phyloP scores from a whole-genome alignment of 768 basidiomycete species.

The Exsudoporus frostii region DNA sequence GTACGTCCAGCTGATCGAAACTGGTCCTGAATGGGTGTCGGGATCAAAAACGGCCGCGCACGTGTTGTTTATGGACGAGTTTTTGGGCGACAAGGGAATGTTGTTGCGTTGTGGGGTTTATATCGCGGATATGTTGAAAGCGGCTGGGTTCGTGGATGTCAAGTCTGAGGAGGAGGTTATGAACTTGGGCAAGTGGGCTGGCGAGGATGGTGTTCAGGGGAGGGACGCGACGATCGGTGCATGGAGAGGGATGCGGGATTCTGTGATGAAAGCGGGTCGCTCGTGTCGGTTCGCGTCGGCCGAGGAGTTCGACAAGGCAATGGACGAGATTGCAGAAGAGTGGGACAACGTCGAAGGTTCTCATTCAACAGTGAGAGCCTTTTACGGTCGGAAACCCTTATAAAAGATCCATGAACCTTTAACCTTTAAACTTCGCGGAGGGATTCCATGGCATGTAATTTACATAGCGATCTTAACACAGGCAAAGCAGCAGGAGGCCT shows the following conservation, averaged over 20 bases:
- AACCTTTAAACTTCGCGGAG: too few species aligned
- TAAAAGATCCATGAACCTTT: background rate
- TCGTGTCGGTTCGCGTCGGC: slow-evolving; percentile 12
- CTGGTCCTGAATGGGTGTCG: slow-evolving; percentile 14
- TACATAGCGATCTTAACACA: too few species aligned
- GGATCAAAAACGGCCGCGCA: slow-evolving; percentile 12
- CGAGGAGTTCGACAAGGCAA: slow-evolving; percentile 18
- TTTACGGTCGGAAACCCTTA: slow-evolving; percentile 17
- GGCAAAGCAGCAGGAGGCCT: too few species aligned
- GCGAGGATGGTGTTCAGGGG: slow-evolving; percentile 19
- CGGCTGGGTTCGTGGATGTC: slow-evolving; percentile 18
- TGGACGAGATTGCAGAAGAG: slow-evolving; percentile 21
- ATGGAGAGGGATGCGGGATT: slow-evolving; percentile 23
- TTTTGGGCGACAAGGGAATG: slow-evolving; percentile 10
- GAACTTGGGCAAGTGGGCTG: slow-evolving; percentile 26
- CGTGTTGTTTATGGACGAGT: slow-evolving; percentile 9
- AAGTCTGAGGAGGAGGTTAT: slow-evolving; percentile 15
- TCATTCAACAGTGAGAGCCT: background rate
- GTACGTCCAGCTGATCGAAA: slow-evolving; percentile 32
- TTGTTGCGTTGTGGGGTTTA: slow-evolving; percentile 7
- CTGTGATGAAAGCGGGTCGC: slow-evolving; percentile 18
- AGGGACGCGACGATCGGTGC: slow-evolving; percentile 15
- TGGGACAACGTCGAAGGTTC: slow-evolving; percentile 24
- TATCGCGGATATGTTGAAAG: slow-evolving; percentile 19
- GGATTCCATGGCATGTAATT: too few species aligned